Percentiles rank a stretch among this genome's conserved stretches.
These are phyloP conservation scores for Backusella circina DNA, from an alignment of 192 early-diverging fungal genomes.

Conservation along the genomic window DNA sequence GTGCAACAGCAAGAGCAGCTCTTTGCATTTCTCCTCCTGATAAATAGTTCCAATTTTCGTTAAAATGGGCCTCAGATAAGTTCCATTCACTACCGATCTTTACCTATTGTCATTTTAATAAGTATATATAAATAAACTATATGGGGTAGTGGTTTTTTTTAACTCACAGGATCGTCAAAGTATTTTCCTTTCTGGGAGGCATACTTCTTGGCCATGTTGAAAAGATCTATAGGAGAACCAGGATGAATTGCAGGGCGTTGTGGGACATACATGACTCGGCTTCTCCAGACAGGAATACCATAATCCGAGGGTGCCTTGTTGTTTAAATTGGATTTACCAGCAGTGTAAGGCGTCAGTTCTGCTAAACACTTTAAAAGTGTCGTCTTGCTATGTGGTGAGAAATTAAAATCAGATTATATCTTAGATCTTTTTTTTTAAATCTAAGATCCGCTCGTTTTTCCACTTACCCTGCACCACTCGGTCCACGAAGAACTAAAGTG, in stretches of 20 bases:
- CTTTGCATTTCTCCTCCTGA: constrained; percentile 89
- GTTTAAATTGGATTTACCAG: constrained; percentile 52
- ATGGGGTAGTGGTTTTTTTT: not conserved
- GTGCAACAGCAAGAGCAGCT: constrained; percentile 73
- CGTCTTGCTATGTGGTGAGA: constrained; percentile 58
- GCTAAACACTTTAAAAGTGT: constrained; percentile 83
- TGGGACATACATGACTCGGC: constrained; percentile 81
- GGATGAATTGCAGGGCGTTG: constrained; percentile 70
- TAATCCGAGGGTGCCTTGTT: constrained; percentile 51
- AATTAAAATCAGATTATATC: not conserved
- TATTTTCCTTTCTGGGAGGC: constrained; percentile 38
- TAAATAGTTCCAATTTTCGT: constrained; percentile 69
- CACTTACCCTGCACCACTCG: constrained; percentile 64
- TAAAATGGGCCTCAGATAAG: constrained; percentile 63
- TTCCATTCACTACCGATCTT: constrained; percentile 67
- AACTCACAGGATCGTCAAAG: constrained; percentile 57
- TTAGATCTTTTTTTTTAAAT: not conserved
- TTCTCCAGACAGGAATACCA: constrained; percentile 72
- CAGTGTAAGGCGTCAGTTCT: constrained; percentile 62
- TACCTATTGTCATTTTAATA: constrained; percentile 24
- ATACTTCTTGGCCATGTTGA: constrained; percentile 55
- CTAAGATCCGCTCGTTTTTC: not conserved
- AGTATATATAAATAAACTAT: not conserved
- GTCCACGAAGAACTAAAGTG: constrained; percentile 60
- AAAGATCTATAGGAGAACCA: constrained; percentile 73